Evolutionary conservation across 2,329 filamentous ascomycete species (phyloP), one percentile per base, ranked within the genome.

Genomic region (Nigrograna mackinnonii): DNA sequence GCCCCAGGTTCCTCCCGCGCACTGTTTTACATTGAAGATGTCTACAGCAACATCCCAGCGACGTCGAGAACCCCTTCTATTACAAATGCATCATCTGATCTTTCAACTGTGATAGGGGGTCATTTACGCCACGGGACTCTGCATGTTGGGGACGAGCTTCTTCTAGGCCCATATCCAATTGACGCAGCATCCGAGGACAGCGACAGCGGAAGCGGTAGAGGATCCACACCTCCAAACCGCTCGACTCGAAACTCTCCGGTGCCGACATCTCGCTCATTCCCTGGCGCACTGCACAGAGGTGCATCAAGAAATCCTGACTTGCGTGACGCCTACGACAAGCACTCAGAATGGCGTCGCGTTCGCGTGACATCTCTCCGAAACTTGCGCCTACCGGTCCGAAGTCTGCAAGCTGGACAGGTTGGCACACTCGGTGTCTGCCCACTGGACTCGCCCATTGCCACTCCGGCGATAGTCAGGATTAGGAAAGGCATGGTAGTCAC

Each of bases 11-110:
- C 47, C 17, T 80, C 83, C 2, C 73, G 74, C 4, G 80, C 80
- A 22, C 71, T 96, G 2, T 97, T 97, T 59, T 88, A 96, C 60
- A 81, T 97, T 18, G 92, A 97, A 62, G 92, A 96, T 55, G 84
- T 91, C 1, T 97, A 95, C 66, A 87, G 81, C 44, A 79, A 91
- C 12, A 81, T 46, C 20, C 38, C 41, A 13, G 37, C 49, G 16
- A 49, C 53, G 1, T 38, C 43, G 2, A 52, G 54, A 22, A 39
- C 41, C 11, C 18, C 32, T 16, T 47, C 37, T 13, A 18, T 14
- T 19, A 35, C 28, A 2, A 34, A 34, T 17, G 17, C 19, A 9
- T 31, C 40, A 22, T 43, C 54, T 9, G 56, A 49, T 26, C 38
- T 41, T 60, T 46, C 52, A 47, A 49, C 83, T n/a, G 88, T 99